phyloP scores from a whole-genome alignment of 495 filamentous ascomycete species.

The Hypoxylon cercidicola region DNA sequence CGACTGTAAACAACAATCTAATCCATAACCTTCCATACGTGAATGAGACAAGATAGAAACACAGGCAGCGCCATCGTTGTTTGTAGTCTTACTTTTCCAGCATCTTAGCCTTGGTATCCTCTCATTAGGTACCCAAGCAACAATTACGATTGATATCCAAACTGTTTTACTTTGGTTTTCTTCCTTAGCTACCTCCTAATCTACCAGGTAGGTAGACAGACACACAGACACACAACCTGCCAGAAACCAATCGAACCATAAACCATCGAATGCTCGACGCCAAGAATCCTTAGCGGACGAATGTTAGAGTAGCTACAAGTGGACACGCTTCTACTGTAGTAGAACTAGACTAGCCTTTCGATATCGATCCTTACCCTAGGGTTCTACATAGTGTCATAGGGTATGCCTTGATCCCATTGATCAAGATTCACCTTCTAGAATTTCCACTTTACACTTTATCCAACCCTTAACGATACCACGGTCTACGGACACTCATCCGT shows the following conservation, averaged over 20 bases:
- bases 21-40: constrained; percentile 6
- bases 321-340: constrained; percentile 8
- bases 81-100: neutral
- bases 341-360: neutral
- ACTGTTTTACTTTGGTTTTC: constrained; percentile 5
- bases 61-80: neutral
- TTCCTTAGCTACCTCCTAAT: too few species aligned
- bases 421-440: constrained; percentile 10
- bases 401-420: neutral
- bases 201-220: too few species aligned
- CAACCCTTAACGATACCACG: constrained; percentile 9
- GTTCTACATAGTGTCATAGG: neutral
- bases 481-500: constrained; percentile 1
- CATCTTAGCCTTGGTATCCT: neutral
- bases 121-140: constrained; percentile 8
- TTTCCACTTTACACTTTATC: constrained; percentile 7
- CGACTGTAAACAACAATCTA: constrained; percentile 11
- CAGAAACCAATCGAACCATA: constrained; percentile 11
- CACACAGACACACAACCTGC: too few species aligned
- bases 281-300: constrained; percentile 27
- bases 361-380: constrained; percentile 14
- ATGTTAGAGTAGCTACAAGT: constrained; percentile 11
- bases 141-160: constrained; percentile 15
- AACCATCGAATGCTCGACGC: constrained; percentile 17
- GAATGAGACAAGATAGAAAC: constrained; percentile 9